These are phyloP conservation scores for Herpotrichia juniperi DNA, from an alignment of 2,329 filamentous ascomycete species.

Conservation along the genomic window DNA sequence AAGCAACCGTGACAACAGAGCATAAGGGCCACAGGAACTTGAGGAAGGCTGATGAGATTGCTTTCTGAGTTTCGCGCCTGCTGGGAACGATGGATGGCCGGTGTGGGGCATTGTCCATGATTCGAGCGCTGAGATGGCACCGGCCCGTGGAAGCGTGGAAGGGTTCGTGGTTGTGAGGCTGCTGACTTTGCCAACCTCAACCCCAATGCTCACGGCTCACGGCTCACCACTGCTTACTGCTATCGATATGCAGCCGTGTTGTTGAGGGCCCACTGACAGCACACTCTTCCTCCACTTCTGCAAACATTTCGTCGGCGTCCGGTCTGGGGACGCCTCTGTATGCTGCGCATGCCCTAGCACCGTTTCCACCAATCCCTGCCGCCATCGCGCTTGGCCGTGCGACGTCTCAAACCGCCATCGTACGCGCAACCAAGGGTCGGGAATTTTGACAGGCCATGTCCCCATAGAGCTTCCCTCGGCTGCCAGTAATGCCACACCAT, in stretches of 20 bases:
- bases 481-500: too few relatives aligned
- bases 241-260: too few relatives aligned
- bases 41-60: conserved; percentile 2
- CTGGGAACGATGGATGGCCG: neutral
- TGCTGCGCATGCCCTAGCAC: neutral
- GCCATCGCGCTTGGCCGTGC: conserved; percentile 14
- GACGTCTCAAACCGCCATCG: conserved; percentile 26
- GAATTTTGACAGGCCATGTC: conserved; percentile 10
- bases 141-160: too few relatives aligned
- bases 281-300: neutral
- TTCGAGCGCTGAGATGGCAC: too few relatives aligned
- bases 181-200: too few relatives aligned
- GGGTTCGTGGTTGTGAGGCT: too few relatives aligned
- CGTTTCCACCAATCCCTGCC: conserved; percentile 9
- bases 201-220: too few relatives aligned
- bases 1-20: neutral
- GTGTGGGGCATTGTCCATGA: too few relatives aligned
- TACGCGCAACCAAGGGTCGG: conserved; percentile 18
- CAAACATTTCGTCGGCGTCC: neutral
- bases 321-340: neutral
- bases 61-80: neutral
- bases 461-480: conserved; percentile 1
- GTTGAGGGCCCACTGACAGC: neutral
- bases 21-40: neutral
- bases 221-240: too few relatives aligned